Conservation (phyloP, 2,329 filamentous ascomycete species). For the Talaromyces sp. region DNA sequence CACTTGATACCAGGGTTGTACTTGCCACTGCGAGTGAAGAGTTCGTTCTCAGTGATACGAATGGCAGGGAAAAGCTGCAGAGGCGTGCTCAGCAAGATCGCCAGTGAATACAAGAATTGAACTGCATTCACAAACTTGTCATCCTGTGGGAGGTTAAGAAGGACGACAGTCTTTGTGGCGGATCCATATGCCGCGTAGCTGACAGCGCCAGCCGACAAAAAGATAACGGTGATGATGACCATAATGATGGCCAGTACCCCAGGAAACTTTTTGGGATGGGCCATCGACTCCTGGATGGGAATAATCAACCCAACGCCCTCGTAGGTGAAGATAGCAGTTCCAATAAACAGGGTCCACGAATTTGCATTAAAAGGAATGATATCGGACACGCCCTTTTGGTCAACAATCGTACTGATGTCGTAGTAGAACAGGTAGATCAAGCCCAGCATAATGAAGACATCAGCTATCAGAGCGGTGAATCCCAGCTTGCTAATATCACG, state of each 20-base stretch:
- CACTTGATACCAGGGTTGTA: conserved; percentile 98
- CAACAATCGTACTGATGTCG: conserved; percentile 76
- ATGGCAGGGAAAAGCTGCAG: conserved; percentile 97
- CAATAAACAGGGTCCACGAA: conserved; percentile 96
- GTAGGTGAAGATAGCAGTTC: conserved; percentile 97
- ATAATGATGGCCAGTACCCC: conserved; percentile 84
- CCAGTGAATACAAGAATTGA: conserved; percentile 94
- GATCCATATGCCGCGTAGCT: conserved; percentile 96
- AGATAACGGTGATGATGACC: conserved; percentile 89
- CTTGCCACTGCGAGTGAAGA: conserved; percentile 92
- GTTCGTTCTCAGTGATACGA: conserved; percentile 87
- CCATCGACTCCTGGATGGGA: conserved; percentile 97
- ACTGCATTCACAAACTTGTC: conserved; percentile 92
- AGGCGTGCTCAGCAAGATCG: conserved; percentile 92
- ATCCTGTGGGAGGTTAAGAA: conserved; percentile 94
- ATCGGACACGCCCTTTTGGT: conserved; percentile 70
- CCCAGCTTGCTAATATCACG: conserved; percentile 96
- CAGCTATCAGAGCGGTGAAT: conserved; percentile 87
- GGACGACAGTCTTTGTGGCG: conserved; percentile 89
- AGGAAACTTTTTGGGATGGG: conserved; percentile 82
- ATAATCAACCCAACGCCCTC: conserved; percentile 97
- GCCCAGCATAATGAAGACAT: conserved; percentile 89
- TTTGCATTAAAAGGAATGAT: conserved; percentile 85
- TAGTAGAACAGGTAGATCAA: conserved; percentile 94
- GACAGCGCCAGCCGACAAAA: conserved; percentile 83